Conservation (phyloP, 1,139 yeast genomes). For the Oligophagozyma castellii region DNA sequence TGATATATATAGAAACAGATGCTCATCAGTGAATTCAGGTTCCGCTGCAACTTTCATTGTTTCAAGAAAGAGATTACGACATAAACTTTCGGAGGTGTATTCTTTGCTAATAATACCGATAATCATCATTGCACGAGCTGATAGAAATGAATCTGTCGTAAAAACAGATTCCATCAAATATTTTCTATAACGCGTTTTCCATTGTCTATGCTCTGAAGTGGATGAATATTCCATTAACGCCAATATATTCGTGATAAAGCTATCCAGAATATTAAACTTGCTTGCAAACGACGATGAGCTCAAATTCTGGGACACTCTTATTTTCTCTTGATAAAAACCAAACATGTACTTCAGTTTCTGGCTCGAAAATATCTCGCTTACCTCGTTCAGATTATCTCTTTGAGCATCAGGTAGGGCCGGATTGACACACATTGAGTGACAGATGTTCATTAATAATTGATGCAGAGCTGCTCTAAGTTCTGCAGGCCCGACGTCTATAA, state of each 20-base stretch:
- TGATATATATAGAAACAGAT: slow-evolving; percentile 24
- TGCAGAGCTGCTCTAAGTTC: slow-evolving; percentile 57
- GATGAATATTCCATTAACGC: slow-evolving; percentile 45
- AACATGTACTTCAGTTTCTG: slow-evolving; percentile 64
- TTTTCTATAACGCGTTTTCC: slow-evolving; percentile 62
- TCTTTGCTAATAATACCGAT: slow-evolving; percentile 56
- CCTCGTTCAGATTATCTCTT: slow-evolving; percentile 32
- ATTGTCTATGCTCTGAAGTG: slow-evolving; percentile 34
- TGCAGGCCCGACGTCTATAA: slow-evolving; percentile 60
- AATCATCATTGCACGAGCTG: slow-evolving; percentile 58
- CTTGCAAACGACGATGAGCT: slow-evolving; percentile 36
- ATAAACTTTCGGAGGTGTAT: slow-evolving; percentile 50
- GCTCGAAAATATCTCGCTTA: slow-evolving; percentile 50
- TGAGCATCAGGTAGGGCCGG: slow-evolving; percentile 35
- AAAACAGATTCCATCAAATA: slow-evolving; percentile 56
- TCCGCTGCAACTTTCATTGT: slow-evolving; percentile 29
- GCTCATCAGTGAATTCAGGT: slow-evolving; percentile 23
- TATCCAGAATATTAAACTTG: slow-evolving; percentile 44
- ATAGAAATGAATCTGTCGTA: slow-evolving; percentile 44
- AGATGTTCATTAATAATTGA: slow-evolving; percentile 50
- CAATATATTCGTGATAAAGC: slow-evolving; percentile 47
- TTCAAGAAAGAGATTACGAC: slow-evolving; percentile 24
- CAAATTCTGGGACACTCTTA: slow-evolving; percentile 25
- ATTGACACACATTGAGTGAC: slow-evolving; percentile 58
- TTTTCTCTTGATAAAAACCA: slow-evolving; percentile 60